Conservation (phyloP, 345 rosid species). For the Alliaria petiolata region DNA sequence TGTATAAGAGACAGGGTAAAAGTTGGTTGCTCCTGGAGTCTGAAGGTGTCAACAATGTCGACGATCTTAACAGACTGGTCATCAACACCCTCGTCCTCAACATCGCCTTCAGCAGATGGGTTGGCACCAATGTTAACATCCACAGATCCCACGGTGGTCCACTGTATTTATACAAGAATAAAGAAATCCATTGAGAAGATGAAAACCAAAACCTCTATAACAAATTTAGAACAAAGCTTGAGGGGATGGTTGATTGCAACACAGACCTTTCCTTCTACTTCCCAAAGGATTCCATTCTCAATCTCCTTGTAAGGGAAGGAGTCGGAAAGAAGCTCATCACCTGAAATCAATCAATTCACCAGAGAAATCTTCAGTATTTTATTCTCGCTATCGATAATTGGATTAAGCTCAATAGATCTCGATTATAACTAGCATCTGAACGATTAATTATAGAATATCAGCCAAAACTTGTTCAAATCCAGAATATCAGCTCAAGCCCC, state of each 20-base stretch:
- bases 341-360: conserved; percentile 29
- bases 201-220: too few species aligned
- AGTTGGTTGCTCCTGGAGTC: conserved; percentile 99
- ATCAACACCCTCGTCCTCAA: conserved; percentile 87
- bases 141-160: conserved; percentile 78
- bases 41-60: conserved; percentile 96
- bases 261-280: conserved; percentile 88
- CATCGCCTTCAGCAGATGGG: conserved; percentile 91
- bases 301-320: conserved; percentile 90
- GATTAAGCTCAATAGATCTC: too few species aligned
- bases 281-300: conserved; percentile 71
- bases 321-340: conserved; percentile 95
- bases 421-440: too few species aligned
- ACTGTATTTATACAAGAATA: conserved; percentile 47
- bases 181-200: background rate
- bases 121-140: conserved; percentile 92
- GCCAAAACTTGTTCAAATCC: too few species aligned
- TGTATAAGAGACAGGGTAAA: too few species aligned
- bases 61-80: conserved; percentile 77
- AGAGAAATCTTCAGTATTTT: background rate
- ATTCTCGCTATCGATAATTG: too few species aligned
- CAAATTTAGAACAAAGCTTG: too few species aligned
- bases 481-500: too few species aligned
- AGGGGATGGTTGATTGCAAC: background rate
- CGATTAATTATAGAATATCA: too few species aligned